phyloP scores from a whole-genome alignment of 179 eudicot genomes.

The Silene vulgaris region DNA sequence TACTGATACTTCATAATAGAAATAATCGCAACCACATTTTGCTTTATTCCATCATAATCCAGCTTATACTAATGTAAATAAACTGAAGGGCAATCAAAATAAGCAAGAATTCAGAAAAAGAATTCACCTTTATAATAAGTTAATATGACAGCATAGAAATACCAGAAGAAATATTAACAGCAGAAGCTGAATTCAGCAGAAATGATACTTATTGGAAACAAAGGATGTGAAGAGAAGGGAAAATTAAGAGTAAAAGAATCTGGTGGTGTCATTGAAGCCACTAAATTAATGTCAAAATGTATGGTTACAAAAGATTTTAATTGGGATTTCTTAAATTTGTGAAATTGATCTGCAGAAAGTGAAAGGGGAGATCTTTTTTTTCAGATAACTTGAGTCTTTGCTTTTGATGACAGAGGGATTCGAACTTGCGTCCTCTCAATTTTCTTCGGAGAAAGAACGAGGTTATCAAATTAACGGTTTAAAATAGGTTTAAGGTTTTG shows the following conservation, averaged over 20 bases:
- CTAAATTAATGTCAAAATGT: slow-evolving; percentile 13
- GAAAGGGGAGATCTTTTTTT: slow-evolving; percentile 20
- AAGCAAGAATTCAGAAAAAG: slow-evolving; percentile 3
- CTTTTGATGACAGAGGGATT: too few species aligned
- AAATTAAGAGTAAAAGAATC: slow-evolving; percentile 11
- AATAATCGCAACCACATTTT: too few species aligned
- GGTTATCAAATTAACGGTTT: too few species aligned
- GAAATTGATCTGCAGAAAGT: slow-evolving; percentile 25
- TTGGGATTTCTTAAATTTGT: slow-evolving; percentile 14
- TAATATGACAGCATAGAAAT: slow-evolving; percentile 5
- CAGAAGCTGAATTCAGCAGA: background rate
- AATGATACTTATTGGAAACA: background rate
- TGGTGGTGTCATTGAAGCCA: slow-evolving; percentile 28
- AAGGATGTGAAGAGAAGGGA: background rate
- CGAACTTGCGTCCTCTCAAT: too few species aligned
- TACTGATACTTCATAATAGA: too few species aligned
- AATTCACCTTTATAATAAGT: too few species aligned
- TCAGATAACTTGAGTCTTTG: too few species aligned
- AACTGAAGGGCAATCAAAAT: background rate
- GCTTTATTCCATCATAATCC: too few species aligned
- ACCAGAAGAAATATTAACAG: slow-evolving; percentile 20
- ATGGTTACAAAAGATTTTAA: slow-evolving; percentile 24
- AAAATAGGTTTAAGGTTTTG: too few species aligned
- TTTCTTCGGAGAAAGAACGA: too few species aligned
- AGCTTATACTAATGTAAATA: background rate